Conservation (phyloP, 2,329 filamentous ascomycete genomes). For the Botrytis cinerea region DNA sequence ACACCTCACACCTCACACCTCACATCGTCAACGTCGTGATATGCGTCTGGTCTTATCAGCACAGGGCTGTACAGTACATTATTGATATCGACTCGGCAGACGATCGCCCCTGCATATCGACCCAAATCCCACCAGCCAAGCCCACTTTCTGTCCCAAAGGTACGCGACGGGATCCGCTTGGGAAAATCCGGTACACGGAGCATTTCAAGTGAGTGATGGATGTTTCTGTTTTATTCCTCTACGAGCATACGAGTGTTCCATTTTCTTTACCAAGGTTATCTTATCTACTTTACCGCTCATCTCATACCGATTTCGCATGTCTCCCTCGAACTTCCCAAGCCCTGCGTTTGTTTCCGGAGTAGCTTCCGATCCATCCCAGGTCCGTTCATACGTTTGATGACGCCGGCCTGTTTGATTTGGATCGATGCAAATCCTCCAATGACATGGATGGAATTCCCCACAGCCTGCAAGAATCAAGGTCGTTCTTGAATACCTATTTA, state of each 20-base stretch:
- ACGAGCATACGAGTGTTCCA: background rate
- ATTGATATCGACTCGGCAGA: constrained; percentile 20
- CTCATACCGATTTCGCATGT: constrained; percentile 5
- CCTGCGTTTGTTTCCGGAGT: background rate
- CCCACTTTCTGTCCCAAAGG: background rate
- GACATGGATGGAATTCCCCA: background rate
- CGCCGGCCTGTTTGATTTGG: background rate
- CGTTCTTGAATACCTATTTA: constrained; percentile 3
- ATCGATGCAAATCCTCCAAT: background rate
- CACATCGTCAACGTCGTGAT: constrained; percentile 1
- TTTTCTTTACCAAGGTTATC: background rate
- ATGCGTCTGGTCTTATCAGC: background rate
- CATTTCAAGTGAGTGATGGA: constrained; percentile 14
- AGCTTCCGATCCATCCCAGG: background rate
- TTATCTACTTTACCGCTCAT: background rate
- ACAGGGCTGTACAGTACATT: constrained; percentile 7
- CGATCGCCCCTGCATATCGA: constrained; percentile 18
- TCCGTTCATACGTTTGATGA: constrained; percentile 8
- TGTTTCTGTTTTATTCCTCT: background rate
- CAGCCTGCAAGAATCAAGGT: background rate
- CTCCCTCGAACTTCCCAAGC: background rate
- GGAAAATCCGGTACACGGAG: constrained; percentile 10
- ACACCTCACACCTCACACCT: background rate
- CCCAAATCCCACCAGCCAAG: background rate
- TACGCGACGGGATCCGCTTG: constrained; percentile 1